Base-by-base conservation (phyloP, 495 filamentous ascomycete species). In the Amphirosellinia nigrospora region DNA sequence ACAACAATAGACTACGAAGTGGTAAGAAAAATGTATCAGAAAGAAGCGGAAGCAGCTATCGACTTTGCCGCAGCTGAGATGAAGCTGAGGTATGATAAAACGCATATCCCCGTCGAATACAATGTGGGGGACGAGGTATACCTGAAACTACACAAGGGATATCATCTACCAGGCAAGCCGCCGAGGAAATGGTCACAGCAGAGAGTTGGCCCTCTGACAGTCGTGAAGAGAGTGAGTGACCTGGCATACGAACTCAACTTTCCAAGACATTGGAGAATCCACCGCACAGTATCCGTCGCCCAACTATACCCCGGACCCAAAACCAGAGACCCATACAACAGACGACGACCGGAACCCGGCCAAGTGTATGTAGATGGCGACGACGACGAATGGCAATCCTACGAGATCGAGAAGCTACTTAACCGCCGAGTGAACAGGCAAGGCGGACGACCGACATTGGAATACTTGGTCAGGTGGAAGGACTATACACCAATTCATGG, bases 161-260 rank as follows among this genome's bases (percentile, higher is more conserved):
- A 59, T 26, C 15, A 59, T 13, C 21, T 59, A 30, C 19, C 15
- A 26, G 15, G 19, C 4, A 30, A 38, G 34, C 55, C 11, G 34
- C 55, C 10, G 1, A 26, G 21, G 15, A 59, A 59, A 59, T 59
- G 19, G 6, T 59, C 21, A 4, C 15, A 32, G 2, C 21, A 59
- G 11, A 2, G 19, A 6, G 26, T 16, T 4, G 23, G 34, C 4
- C 55, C 15, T 1, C 21, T 28, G 2, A 59, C 26, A 38, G 26
- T 59, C 3, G 19, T 28, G 1, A 5, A 19, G 1, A 30, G 34
- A 13, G 34, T 59, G 2, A 32, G 19, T 2, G 4, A 59, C 1
- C 26, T 59, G 34, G 19, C 26, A 32, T 59, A 59, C 34, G 34
- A 59, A 59, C 34, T 59, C 32, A 59, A 59, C 55, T 59, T 59